These are phyloP conservation scores for Lippia alba DNA, from an alignment of 305 asterid genomes.

Conservation along the genomic window DNA sequence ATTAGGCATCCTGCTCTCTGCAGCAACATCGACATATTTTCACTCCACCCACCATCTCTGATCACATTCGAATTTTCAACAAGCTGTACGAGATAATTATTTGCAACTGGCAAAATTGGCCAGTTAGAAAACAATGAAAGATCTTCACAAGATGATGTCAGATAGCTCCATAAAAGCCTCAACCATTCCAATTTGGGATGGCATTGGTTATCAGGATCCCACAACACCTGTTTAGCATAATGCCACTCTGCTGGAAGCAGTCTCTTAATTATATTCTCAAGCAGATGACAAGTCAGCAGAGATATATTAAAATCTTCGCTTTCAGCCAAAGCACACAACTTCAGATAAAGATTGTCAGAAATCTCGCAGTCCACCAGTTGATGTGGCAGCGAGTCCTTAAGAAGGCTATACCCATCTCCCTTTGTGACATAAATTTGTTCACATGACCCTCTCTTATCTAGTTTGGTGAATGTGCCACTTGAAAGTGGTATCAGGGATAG, in stretches of 20 bases:
- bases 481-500: constrained; percentile 90
- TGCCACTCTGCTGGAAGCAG: constrained; percentile 87
- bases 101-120: constrained; percentile 96
- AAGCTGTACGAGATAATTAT: constrained; percentile 73
- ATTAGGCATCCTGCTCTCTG: constrained; percentile 81
- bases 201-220: constrained; percentile 75
- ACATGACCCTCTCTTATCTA: constrained; percentile 73
- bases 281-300: constrained; percentile 76
- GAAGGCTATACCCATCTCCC: constrained; percentile 86
- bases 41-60: constrained; percentile 98
- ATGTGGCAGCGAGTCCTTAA: constrained; percentile 83
- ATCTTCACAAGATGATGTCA: constrained; percentile 80
- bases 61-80: constrained; percentile 86
- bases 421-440: constrained; percentile 80
- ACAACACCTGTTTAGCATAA: constrained; percentile 70
- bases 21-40: constrained; percentile 78
- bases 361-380: constrained; percentile 74
- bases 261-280: constrained; percentile 75
- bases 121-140: constrained; percentile 85
- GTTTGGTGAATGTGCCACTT: constrained; percentile 72
- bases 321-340: constrained; percentile 74
- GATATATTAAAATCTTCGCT: constrained; percentile 72
- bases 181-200: constrained; percentile 94
- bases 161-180: constrained; percentile 80
- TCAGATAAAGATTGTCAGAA: constrained; percentile 65